Evolutionary conservation across 163 green algal species (phyloP).

Genomic region (Chloroidium sp.): DNA sequence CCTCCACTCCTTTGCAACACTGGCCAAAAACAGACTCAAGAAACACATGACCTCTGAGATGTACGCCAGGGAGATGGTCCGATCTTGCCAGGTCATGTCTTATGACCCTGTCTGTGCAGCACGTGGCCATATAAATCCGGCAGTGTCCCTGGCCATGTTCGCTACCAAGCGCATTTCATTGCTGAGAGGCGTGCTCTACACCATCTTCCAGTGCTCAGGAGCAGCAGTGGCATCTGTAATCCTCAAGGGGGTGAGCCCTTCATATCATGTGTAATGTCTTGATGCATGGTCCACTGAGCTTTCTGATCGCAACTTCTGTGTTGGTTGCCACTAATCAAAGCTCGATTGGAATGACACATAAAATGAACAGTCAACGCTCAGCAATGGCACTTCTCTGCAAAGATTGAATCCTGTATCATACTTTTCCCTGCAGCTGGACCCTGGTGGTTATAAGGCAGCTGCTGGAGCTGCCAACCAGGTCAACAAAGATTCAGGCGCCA

Average conservation of each 20-base stretch:
- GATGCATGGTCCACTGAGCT: too few relatives aligned
- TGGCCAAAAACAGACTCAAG: background rate
- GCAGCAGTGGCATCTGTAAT: background rate
- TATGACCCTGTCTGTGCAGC: background rate
- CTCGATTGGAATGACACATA: too few relatives aligned
- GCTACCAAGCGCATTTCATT: background rate
- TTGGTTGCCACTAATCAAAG: too few relatives aligned
- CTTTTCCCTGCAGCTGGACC: background rate
- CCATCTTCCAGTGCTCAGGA: slow-evolving; percentile 1
- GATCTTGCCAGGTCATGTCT: background rate
- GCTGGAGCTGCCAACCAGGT: background rate
- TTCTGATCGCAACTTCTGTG: too few relatives aligned
- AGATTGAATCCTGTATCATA: too few relatives aligned
- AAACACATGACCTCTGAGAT: background rate
- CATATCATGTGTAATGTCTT: too few relatives aligned
- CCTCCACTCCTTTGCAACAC: background rate
- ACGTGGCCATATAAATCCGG: slow-evolving; percentile 14
- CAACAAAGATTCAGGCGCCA: background rate
- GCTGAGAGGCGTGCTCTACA: background rate
- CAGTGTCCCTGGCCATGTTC: slow-evolving; percentile 7
- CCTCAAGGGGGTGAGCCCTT: background rate
- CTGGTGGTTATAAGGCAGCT: background rate
- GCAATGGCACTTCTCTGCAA: too few relatives aligned
- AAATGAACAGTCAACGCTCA: too few relatives aligned
- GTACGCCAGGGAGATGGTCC: background rate